These are phyloP conservation scores for Tulasnella sp. DNA, from an alignment of 768 basidiomycete species.

Conservation along the genomic window DNA sequence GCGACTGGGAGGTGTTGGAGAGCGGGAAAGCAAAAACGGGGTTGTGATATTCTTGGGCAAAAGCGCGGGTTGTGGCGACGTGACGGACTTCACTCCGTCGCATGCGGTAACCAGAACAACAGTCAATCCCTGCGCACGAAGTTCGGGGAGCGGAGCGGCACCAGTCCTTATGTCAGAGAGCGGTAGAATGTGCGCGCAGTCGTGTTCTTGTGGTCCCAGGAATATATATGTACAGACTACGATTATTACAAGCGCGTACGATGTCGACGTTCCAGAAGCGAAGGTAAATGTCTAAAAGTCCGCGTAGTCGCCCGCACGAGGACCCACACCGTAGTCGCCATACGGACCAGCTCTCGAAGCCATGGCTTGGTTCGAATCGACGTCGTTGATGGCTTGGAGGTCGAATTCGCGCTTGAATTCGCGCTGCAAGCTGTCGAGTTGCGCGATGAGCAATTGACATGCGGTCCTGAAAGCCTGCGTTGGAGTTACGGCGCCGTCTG, in stretches of 20 bases:
- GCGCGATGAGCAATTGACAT: conserved; percentile 70
- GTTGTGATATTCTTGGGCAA: not conserved
- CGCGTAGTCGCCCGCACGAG: conserved; percentile 15
- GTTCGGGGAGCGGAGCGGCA: not conserved
- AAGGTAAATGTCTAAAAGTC: conserved; percentile 2
- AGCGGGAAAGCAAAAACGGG: not conserved
- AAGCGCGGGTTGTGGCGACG: not conserved
- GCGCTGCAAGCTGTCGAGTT: conserved; percentile 34
- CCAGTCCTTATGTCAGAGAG: not conserved
- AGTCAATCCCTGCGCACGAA: not conserved
- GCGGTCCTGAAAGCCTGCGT: conserved; percentile 76
- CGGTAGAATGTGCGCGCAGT: not conserved
- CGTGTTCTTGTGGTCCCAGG: not conserved
- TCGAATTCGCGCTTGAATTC: conserved; percentile 33
- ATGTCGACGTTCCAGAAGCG: not conserved
- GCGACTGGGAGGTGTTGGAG: not conserved
- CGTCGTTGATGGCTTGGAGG: conserved; percentile 24
- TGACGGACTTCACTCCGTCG: not conserved
- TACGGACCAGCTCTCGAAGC: not conserved
- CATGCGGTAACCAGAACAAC: not conserved
- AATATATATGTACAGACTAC: not conserved
- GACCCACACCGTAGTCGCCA: conserved; percentile 17
- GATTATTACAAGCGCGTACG: not conserved
- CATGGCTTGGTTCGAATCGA: not conserved
- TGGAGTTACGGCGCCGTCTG: conserved; percentile 79